A percentile compares a stretch with the other conserved stretches of the same genome.
These are phyloP conservation scores for Cutaneotrichosporon cavernicola DNA, from an alignment of 1,284 basidiomycete species.

Conservation along the genomic window DNA sequence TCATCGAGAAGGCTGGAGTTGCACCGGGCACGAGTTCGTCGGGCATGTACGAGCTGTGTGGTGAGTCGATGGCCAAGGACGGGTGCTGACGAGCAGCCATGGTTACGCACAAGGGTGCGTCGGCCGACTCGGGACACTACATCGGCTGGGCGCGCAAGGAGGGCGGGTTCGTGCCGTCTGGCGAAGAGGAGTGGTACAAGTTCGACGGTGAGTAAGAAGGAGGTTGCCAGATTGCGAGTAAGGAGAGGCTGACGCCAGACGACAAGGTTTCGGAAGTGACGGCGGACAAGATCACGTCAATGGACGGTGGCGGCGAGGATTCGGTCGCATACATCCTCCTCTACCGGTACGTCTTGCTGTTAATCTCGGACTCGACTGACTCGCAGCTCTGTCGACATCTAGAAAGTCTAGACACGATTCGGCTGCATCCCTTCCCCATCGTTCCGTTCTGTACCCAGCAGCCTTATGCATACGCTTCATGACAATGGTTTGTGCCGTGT, in stretches of 20 bases:
- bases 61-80: slow-evolving; percentile 32
- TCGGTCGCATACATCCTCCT: slow-evolving; percentile 81
- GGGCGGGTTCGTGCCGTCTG: slow-evolving; percentile 28
- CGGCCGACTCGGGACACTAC: slow-evolving; percentile 88
- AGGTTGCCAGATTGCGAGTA: neutral
- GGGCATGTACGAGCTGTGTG: slow-evolving; percentile 52
- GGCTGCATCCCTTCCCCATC: neutral
- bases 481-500: neutral
- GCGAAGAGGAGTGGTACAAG: slow-evolving; percentile 69
- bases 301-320: slow-evolving; percentile 82
- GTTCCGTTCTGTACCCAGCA: neutral
- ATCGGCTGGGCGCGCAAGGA: slow-evolving; percentile 65
- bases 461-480: neutral
- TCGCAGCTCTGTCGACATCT: slow-evolving; percentile 1
- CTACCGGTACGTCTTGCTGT: slow-evolving; percentile 60
- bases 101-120: slow-evolving; percentile 94
- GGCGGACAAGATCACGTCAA: slow-evolving; percentile 69
- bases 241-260: slow-evolving; percentile 65
- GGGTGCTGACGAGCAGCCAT: slow-evolving; percentile 61
- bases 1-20: slow-evolving; percentile 32
- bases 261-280: slow-evolving; percentile 67
- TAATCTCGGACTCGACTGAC: neutral
- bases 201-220: slow-evolving; percentile 46
- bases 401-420: neutral
- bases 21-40: slow-evolving; percentile 37